Conservation (phyloP, 1,284 basidiomycete genomes). For the Sporisorium graminicola region DNA sequence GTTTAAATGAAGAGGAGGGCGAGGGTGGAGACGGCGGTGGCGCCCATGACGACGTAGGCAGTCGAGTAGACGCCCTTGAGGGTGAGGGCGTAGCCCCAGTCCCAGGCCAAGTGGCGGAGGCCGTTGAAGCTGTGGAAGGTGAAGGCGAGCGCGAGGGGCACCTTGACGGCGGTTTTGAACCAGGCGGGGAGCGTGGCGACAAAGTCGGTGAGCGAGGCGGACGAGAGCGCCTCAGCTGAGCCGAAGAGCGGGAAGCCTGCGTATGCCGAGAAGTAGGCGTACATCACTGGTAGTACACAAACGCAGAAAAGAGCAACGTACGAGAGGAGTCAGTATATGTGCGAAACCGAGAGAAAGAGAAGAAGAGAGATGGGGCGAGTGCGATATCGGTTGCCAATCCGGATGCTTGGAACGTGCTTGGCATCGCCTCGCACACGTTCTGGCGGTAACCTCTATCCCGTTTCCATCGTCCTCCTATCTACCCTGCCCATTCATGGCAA, state of each 20-base stretch:
- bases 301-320: background rate
- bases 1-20: conserved; percentile 55
- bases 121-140: conserved; percentile 90
- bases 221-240: conserved; percentile 76
- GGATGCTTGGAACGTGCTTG: no score
- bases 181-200: conserved; percentile 73
- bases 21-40: conserved; percentile 51
- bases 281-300: conserved; percentile 73
- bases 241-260: conserved; percentile 81
- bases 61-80: conserved; percentile 61
- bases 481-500: no score
- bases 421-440: no score
- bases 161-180: conserved; percentile 66
- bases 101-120: conserved; percentile 91
- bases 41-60: conserved; percentile 63
- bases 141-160: conserved; percentile 54
- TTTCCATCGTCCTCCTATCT: no score
- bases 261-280: conserved; percentile 89
- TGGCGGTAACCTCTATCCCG: no score
- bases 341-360: background rate
- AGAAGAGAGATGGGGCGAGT: no score
- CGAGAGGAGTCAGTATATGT: background rate
- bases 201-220: conserved; percentile 81
- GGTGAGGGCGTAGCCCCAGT: conserved; percentile 76
- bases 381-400: no score